Percentiles rank a stretch among this genome's conserved stretches.
Evolutionary conservation across 2,329 filamentous ascomycete species (phyloP).

Genomic region (Thermomyces lanuginosus): DNA sequence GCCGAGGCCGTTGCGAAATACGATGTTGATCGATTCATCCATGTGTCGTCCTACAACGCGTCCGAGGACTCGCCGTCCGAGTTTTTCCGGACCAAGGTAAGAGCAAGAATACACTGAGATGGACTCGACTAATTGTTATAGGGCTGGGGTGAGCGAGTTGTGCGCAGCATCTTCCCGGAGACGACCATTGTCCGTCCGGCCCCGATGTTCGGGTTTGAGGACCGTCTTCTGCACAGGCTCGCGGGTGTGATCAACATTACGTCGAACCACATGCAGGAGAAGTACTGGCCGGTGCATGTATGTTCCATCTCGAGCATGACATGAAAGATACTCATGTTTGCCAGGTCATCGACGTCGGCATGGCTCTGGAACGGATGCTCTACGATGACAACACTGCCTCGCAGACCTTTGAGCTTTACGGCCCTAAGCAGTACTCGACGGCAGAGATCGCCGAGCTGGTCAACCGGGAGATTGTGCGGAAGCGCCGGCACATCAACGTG

Average conservation of each 20-base stretch:
- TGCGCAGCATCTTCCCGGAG: constrained; percentile 80
- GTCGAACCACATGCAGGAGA: constrained; percentile 83
- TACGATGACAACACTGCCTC: constrained; percentile 80
- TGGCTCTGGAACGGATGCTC: constrained; percentile 75
- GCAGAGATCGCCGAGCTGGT: constrained; percentile 74
- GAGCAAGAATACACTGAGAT: neutral
- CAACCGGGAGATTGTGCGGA: constrained; percentile 81
- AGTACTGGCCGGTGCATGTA: constrained; percentile 82
- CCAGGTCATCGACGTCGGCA: constrained; percentile 74
- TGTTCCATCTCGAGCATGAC: constrained; percentile 10
- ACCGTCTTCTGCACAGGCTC: constrained; percentile 73
- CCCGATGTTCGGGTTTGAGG: constrained; percentile 88
- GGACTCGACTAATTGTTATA: constrained; percentile 13
- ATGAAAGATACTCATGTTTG: constrained; percentile 1
- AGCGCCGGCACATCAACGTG: constrained; percentile 77
- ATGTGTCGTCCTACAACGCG: constrained; percentile 90
- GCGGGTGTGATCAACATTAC: constrained; percentile 69
- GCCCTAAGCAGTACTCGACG: constrained; percentile 81
- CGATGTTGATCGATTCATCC: constrained; percentile 90
- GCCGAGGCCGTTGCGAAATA: constrained; percentile 92
- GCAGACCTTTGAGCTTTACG: constrained; percentile 88
- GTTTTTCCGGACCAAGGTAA: constrained; percentile 78
- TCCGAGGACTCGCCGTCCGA: constrained; percentile 63
- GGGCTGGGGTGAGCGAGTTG: constrained; percentile 68
- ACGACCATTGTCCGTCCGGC: constrained; percentile 91